Conservation (phyloP, 169 alveolate species). For the Plasmodium gonderi region DNA sequence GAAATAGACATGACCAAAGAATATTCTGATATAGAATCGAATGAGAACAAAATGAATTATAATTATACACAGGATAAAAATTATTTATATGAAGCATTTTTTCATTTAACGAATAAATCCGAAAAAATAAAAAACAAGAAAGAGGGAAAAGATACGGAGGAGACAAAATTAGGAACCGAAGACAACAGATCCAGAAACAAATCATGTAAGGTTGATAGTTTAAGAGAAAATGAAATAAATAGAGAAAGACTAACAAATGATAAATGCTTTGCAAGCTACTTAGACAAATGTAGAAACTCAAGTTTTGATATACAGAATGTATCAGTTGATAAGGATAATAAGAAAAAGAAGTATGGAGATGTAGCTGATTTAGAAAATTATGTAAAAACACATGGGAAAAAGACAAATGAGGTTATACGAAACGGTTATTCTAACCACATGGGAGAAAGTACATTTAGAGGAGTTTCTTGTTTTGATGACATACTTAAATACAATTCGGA, state of each 20-base stretch:
- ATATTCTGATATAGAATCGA: not conserved
- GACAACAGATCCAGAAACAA: not conserved
- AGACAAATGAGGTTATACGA: not conserved
- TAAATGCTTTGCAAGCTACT: not conserved
- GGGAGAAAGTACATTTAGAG: not conserved
- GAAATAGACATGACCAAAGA: not conserved
- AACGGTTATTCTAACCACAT: not conserved
- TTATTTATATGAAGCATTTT: conserved; percentile 9
- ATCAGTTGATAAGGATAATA: not conserved
- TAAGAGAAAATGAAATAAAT: not conserved
- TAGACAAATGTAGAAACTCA: not conserved
- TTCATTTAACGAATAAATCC: conserved; percentile 25
- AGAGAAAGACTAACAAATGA: conserved; percentile 2
- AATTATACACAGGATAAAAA: not conserved
- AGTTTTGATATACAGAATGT: not conserved
- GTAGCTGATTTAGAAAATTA: conserved; percentile 15
- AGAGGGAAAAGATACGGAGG: not conserved
- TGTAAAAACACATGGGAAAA: not conserved
- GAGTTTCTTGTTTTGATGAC: conserved; percentile 5
- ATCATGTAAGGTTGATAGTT: not conserved
- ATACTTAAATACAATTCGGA: conserved; percentile 23
- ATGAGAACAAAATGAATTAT: not conserved
- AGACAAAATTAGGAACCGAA: not conserved
- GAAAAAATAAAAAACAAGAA: conserved; percentile 7
- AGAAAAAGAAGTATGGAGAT: not conserved